Percentiles rank a stretch among this genome's conserved stretches.
Evolutionary conservation across 495 filamentous ascomycete genomes (phyloP).

Genomic region (Pyronema domesticum): DNA sequence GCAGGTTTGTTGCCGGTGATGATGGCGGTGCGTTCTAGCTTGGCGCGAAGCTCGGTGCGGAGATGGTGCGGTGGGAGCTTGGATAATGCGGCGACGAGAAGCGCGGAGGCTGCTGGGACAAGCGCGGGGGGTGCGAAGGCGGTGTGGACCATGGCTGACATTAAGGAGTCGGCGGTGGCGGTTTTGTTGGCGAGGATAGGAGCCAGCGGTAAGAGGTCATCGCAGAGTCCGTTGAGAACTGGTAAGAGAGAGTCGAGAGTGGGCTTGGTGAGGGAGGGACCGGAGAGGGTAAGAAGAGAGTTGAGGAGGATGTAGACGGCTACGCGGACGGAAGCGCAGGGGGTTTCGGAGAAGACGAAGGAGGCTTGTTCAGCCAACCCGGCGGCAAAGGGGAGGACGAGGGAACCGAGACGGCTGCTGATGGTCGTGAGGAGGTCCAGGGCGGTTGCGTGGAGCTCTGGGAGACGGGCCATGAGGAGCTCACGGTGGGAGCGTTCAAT

Average conservation of each 20-base stretch:
- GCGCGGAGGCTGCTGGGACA: constrained; percentile 5
- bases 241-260: constrained; percentile 7
- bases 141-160: neutral
- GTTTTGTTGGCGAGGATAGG: constrained; percentile 4
- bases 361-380: constrained; percentile 15
- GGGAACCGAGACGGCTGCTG: constrained; percentile 5
- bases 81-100: constrained; percentile 12
- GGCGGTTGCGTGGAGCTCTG: constrained; percentile 7
- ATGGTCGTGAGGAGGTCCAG: constrained; percentile 13
- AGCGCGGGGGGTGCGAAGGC: constrained; percentile 4
- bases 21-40: constrained; percentile 20
- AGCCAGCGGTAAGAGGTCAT: constrained; percentile 15
- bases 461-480: constrained; percentile 9
- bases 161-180: constrained; percentile 15
- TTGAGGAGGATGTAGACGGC: constrained; percentile 15
- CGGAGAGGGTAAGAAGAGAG: constrained; percentile 16
- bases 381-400: constrained; percentile 14
- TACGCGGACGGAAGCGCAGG: constrained; percentile 6
- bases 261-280: constrained; percentile 6
- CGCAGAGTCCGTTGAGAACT: constrained; percentile 8
- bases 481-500: constrained; percentile 13
- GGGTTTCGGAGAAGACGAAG: constrained; percentile 4
- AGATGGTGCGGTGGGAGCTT: constrained; percentile 9
- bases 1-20: constrained; percentile 17
- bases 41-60: constrained; percentile 14